Evolutionary conservation across 495 filamentous ascomycete species (phyloP).

Genomic region (Viridothelium virens): DNA sequence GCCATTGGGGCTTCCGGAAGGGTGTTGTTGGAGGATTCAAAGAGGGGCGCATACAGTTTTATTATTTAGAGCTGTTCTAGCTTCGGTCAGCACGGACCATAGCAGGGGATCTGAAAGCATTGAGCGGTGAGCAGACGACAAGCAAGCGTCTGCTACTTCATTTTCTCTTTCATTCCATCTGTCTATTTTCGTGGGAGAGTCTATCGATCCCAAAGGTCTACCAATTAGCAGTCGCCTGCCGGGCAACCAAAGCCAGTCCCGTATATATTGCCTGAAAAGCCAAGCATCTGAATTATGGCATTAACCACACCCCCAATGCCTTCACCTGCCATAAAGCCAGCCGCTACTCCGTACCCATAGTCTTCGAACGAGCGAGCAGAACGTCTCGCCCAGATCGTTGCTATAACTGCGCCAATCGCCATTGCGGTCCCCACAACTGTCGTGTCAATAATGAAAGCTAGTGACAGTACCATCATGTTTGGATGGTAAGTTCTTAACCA

Average conservation of each 20-base stretch:
- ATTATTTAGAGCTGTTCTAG: too few relatives aligned
- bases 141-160: too few relatives aligned
- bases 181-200: too few relatives aligned
- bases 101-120: too few relatives aligned
- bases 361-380: constrained; percentile 49
- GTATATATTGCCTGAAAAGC: constrained; percentile 19
- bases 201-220: background rate
- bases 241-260: constrained; percentile 19
- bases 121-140: too few relatives aligned
- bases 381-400: constrained; percentile 53
- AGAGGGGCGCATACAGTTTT: background rate
- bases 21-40: background rate
- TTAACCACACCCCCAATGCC: constrained; percentile 44
- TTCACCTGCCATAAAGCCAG: constrained; percentile 61
- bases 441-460: constrained; percentile 55
- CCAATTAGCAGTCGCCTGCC: background rate
- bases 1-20: background rate
- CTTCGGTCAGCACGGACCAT: too few relatives aligned
- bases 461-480: constrained; percentile 59
- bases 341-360: constrained; percentile 59
- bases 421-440: constrained; percentile 51
- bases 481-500: constrained; percentile 54
- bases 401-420: constrained; percentile 49
- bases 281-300: constrained; percentile 24
- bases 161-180: too few relatives aligned